These are phyloP conservation scores for Kurtzmaniella quercitrusa DNA, from an alignment of 1,139 yeast genomes.

Conservation along the genomic window DNA sequence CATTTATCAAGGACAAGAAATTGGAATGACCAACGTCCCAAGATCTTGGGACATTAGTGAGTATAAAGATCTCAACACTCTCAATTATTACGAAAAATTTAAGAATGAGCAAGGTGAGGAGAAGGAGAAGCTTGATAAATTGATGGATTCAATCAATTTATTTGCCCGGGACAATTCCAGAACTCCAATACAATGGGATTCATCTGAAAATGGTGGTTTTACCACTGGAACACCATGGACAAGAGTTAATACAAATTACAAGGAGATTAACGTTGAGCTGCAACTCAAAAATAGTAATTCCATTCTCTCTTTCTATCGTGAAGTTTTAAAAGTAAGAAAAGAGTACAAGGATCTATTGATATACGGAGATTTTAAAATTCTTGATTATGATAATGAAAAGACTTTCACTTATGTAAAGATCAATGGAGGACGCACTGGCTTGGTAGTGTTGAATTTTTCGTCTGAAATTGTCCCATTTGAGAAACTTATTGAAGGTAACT, in stretches of 20 bases:
- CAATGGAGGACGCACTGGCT: constrained; percentile 17
- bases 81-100: constrained; percentile 16
- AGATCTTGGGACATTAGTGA: constrained; percentile 16
- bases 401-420: constrained; percentile 37
- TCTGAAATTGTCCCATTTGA: constrained; percentile 26
- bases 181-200: constrained; percentile 23
- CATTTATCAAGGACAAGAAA: constrained; percentile 23
- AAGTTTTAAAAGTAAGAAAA: constrained; percentile 15
- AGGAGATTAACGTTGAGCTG: constrained; percentile 17
- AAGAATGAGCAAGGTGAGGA: constrained; percentile 11
- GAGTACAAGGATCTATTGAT: constrained; percentile 15
- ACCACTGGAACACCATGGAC: constrained; percentile 22
- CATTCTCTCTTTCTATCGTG: constrained; percentile 17
- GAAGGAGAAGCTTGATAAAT: constrained; percentile 8
- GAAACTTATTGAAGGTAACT: constrained; percentile 24
- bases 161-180: constrained; percentile 21
- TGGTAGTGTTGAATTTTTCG: constrained; percentile 45
- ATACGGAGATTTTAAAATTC: constrained; percentile 16
- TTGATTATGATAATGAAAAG: constrained; percentile 34
- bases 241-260: constrained; percentile 17
- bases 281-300: constrained; percentile 19
- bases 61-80: constrained; percentile 19
- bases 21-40: constrained; percentile 21
- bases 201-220: constrained; percentile 16
- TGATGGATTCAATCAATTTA: constrained; percentile 16